Percentiles rank a stretch among this genome's conserved stretches.
Evolutionary conservation across 2,329 filamentous ascomycete genomes (phyloP).

Genomic region (Stagonosporopsis tanaceti): DNA sequence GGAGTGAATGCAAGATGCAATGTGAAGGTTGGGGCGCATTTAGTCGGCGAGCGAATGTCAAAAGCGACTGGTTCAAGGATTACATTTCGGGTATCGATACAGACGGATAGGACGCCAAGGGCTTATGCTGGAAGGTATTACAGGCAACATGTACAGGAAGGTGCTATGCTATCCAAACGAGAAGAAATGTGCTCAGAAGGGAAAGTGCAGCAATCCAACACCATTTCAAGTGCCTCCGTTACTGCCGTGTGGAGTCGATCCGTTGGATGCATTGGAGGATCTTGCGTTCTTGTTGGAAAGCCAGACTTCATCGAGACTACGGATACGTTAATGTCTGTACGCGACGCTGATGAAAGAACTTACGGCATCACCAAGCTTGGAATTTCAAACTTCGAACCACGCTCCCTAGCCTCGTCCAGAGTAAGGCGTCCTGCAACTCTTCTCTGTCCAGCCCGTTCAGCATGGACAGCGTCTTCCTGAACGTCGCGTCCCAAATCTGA

Average conservation of each 20-base stretch:
- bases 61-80: neutral
- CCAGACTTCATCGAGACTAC: conserved; percentile 74
- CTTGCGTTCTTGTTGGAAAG: conserved; percentile 54
- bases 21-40: neutral
- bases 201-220: conserved; percentile 8
- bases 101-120: conserved; percentile 7
- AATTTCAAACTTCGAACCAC: conserved; percentile 75
- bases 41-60: neutral
- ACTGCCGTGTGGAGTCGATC: conserved; percentile 27
- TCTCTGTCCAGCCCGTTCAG: conserved; percentile 18
- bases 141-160: conserved; percentile 24
- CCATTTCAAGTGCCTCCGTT: conserved; percentile 22
- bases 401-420: conserved; percentile 75
- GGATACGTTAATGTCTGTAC: conserved; percentile 22
- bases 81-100: conserved; percentile 17
- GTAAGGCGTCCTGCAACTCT: conserved; percentile 60
- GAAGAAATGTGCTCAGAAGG: neutral
- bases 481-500: conserved; percentile 58
- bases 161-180: conserved; percentile 7
- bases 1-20: neutral
- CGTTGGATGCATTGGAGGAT: conserved; percentile 33
- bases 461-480: conserved; percentile 49
- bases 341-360: conserved; percentile 46
- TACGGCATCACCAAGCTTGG: conserved; percentile 75
- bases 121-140: conserved; percentile 21